Evolutionary conservation across 768 basidiomycete genomes (phyloP).

Genomic region (Nidularia pulvinata): DNA sequence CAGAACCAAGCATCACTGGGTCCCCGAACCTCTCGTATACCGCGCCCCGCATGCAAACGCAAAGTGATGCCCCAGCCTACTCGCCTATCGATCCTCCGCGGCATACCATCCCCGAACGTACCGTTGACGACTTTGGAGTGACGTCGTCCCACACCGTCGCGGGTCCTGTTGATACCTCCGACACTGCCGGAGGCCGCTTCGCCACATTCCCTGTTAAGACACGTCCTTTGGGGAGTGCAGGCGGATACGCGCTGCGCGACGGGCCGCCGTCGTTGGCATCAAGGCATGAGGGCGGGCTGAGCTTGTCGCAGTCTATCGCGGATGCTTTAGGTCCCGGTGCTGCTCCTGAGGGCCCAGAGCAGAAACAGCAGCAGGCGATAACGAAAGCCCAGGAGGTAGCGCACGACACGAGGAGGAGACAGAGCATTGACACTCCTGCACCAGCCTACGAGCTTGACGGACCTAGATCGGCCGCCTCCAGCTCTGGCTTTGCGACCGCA

Average conservation of each 20-base stretch:
- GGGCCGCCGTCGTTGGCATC: slow-evolving; percentile 21
- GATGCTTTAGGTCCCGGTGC: slow-evolving; percentile 17
- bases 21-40: background rate
- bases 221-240: slow-evolving; percentile 16
- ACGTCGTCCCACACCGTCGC: slow-evolving; percentile 14
- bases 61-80: background rate
- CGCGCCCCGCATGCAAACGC: slow-evolving; percentile 3
- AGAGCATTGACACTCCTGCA: slow-evolving; percentile 7
- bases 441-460: slow-evolving; percentile 1
- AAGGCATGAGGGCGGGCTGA: slow-evolving; percentile 19
- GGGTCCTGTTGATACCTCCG: slow-evolving; percentile 15
- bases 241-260: slow-evolving; percentile 18
- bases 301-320: slow-evolving; percentile 34
- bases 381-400: slow-evolving; percentile 5
- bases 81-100: background rate
- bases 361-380: background rate
- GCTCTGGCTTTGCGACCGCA: background rate
- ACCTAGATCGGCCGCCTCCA: background rate
- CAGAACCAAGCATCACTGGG: background rate
- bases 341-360: background rate
- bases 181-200: slow-evolving; percentile 46
- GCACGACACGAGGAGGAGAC: slow-evolving; percentile 5
- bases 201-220: slow-evolving; percentile 66
- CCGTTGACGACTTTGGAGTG: slow-evolving; percentile 44
- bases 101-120: slow-evolving; percentile 6